phyloP scores from a whole-genome alignment of 768 basidiomycete species.

The Termitomyces eurrhizus region DNA sequence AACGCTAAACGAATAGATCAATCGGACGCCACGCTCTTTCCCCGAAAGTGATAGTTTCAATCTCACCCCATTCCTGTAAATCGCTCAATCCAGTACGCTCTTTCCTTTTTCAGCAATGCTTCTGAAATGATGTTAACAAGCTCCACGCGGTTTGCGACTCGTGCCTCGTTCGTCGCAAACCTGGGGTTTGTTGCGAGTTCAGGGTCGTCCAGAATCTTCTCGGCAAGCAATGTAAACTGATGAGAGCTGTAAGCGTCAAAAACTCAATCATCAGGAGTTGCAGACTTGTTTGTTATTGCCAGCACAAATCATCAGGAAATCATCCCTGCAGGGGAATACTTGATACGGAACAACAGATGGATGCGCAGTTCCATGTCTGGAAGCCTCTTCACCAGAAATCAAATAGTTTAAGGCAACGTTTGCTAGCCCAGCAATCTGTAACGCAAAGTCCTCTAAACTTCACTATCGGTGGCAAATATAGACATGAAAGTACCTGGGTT shows the following conservation, averaged over 20 bases:
- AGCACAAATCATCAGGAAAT: slow-evolving; percentile 91
- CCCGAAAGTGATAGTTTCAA: background rate
- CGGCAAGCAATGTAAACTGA: slow-evolving; percentile 69
- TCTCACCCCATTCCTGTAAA: slow-evolving; percentile 77
- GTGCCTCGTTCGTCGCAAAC: slow-evolving; percentile 69
- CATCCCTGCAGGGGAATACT: slow-evolving; percentile 82
- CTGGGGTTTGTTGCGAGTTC: slow-evolving; percentile 55
- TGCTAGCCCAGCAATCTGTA: slow-evolving; percentile 81
- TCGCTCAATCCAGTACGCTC: slow-evolving; percentile 70
- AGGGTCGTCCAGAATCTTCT: slow-evolving; percentile 57
- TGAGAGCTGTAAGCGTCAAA: background rate
- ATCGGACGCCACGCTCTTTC: background rate
- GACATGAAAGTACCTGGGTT: slow-evolving; percentile 56
- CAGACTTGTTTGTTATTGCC: slow-evolving; percentile 83
- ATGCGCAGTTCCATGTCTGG: slow-evolving; percentile 88
- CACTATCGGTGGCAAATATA: background rate
- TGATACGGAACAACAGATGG: slow-evolving; percentile 94
- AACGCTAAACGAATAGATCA: slow-evolving; percentile 40
- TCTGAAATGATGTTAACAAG: slow-evolving; percentile 67
- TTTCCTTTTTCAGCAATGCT: slow-evolving; percentile 49
- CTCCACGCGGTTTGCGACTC: slow-evolving; percentile 73
- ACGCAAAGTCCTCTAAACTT: background rate
- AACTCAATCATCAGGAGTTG: background rate
- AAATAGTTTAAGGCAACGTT: slow-evolving; percentile 95
- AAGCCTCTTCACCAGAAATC: slow-evolving; percentile 78